Conservation (phyloP, 108 stramenopile genomes). For the Chaetoceros muelleri region DNA sequence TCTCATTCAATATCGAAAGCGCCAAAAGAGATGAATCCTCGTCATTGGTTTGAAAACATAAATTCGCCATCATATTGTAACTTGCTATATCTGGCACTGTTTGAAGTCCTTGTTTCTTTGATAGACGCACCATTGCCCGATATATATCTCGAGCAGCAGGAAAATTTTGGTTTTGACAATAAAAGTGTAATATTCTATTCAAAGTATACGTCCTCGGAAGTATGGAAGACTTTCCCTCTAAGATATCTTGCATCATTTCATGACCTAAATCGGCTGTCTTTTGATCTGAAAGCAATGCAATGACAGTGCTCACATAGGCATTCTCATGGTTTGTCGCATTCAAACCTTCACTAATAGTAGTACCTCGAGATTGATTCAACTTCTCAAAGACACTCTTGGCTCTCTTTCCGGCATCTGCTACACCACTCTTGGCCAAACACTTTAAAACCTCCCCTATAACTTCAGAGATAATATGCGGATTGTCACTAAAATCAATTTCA, state of each 20-base stretch:
- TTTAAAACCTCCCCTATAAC: conserved; percentile 22
- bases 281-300: conserved; percentile 3
- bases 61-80: conserved; percentile 19
- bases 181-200: conserved; percentile 6
- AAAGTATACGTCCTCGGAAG: conserved; percentile 13
- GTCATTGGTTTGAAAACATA: not conserved
- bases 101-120: conserved; percentile 19
- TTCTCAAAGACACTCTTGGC: conserved; percentile 16
- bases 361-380: conserved; percentile 25
- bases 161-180: conserved; percentile 14
- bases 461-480: conserved; percentile 15
- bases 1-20: not conserved
- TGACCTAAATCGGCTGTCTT: conserved; percentile 13
- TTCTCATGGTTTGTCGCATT: conserved; percentile 8
- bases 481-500: conserved; percentile 12
- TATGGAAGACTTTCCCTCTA: conserved; percentile 1
- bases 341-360: conserved; percentile 16
- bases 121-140: conserved; percentile 12
- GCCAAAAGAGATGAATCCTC: not conserved
- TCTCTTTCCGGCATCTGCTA: conserved; percentile 7
- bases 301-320: conserved; percentile 7
- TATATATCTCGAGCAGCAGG: not conserved
- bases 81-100: conserved; percentile 21
- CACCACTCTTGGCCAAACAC: conserved; percentile 12
- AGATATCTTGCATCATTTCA: conserved; percentile 9